Evolutionary conservation across 1,284 basidiomycete genomes (phyloP), one percentile per base, ranked within the genome.

Genomic region (Tilletiopsis washingtonensis): DNA sequence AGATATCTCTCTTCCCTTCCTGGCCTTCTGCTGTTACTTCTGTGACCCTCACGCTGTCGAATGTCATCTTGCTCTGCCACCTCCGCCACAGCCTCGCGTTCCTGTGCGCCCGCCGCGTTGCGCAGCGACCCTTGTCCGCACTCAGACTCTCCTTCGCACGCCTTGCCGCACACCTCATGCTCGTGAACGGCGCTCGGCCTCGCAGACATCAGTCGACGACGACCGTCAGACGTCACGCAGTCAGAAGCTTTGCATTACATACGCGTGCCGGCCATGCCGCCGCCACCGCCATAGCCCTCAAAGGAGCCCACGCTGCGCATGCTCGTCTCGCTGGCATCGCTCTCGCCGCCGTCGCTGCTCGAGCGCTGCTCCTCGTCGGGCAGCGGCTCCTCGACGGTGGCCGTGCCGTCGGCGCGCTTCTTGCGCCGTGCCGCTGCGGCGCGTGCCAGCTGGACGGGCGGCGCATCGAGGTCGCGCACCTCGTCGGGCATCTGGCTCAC

Each of bases 251-350:
- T 44, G n/a, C 34, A 26, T 17, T 17, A 46, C 25, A 46, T 36
- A 40, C 46, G 17, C 39, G 32, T 41, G 7, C 46, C 38, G 15
- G 25, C 41, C 46, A 42, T 47, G 6, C 46, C 46, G 11, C 24
- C 38, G 17, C 46, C 34, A 12, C 42, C 45, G 5, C 43, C 49
- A 40, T 50, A 51, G 17, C 49, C 49, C 12, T 49, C 49, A 29
- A 51, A 51, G 27, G 46, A 44, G 27, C 45, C 45, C 17, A 51
- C 49, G 23, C 49, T 51, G 17, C 21, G 14, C 14, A 47, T 47
- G 27, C 49, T 51, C n/a, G 14, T 40, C 9, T 45, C 43, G 40
- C 49, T 51, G 23, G 21, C 38, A n/a, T 34, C 44, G 41, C 37
- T 39, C 15, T 37, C 36, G 34, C 21, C 17, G 9, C 20, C n/a